phyloP scores from a whole-genome alignment of 208 protist species.

The Leishmania tropica region DNA sequence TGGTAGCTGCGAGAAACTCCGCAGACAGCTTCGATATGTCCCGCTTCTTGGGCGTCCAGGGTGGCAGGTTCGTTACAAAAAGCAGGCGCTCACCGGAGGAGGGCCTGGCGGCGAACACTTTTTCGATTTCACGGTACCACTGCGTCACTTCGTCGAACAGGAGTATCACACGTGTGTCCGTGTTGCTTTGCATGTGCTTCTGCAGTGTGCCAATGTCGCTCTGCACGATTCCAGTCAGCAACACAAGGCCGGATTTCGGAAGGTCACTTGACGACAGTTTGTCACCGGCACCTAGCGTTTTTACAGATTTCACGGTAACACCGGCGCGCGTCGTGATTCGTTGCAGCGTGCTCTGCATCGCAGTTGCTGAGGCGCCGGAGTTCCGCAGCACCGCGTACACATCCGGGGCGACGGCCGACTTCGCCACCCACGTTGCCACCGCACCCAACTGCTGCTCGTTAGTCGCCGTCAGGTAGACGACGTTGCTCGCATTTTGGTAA shows the following conservation, averaged over 20 bases:
- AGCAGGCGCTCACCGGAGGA: neutral
- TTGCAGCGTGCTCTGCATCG: neutral
- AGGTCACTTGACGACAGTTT: neutral
- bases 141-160: slow-evolving; percentile 22
- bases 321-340: neutral
- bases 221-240: slow-evolving; percentile 1
- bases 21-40: neutral
- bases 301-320: neutral
- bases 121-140: neutral
- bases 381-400: slow-evolving; percentile 1
- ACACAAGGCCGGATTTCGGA: neutral
- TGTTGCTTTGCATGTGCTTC: neutral
- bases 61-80: slow-evolving; percentile 26
- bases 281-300: neutral
- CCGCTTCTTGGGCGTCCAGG: neutral
- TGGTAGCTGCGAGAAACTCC: neutral
- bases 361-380: neutral
- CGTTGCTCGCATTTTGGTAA: slow-evolving; percentile 23
- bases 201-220: neutral
- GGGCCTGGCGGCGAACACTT: neutral
- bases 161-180: neutral
- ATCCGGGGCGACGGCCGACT: neutral
- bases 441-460: slow-evolving; percentile 31
- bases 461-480: slow-evolving; percentile 31
- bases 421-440: slow-evolving; percentile 13